phyloP scores from a whole-genome alignment of 805 yeast genomes.

The Hanseniaspora occidentalis region DNA sequence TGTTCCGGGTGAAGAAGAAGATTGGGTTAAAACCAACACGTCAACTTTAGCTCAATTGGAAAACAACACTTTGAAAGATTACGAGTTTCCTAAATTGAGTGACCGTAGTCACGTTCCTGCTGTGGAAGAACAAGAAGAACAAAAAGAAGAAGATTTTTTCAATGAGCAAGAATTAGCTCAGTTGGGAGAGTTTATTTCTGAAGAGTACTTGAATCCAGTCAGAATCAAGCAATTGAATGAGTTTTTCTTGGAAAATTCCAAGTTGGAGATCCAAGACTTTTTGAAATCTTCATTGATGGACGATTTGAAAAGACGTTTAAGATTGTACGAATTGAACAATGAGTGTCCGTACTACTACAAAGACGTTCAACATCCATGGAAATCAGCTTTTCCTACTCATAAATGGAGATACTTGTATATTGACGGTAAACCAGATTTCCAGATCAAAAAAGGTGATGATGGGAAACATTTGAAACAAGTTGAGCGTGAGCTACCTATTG shows the following conservation, averaged over 20 bases:
- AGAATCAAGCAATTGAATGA: constrained; percentile 33
- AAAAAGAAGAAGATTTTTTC: constrained; percentile 15
- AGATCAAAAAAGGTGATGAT: constrained; percentile 19
- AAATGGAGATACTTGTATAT: constrained; percentile 78
- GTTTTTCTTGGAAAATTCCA: constrained; percentile 53
- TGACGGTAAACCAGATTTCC: constrained; percentile 42
- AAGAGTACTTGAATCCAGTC: constrained; percentile 31
- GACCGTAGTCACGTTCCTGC: constrained; percentile 30
- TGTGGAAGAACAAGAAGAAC: constrained; percentile 15
- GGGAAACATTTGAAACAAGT: constrained; percentile 12
- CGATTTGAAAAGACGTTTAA: constrained; percentile 33
- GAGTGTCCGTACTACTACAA: constrained; percentile 42
- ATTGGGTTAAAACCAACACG: constrained; percentile 44
- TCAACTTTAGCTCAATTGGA: constrained; percentile 74
- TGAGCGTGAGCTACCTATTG: background rate
- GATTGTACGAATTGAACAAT: constrained; percentile 48
- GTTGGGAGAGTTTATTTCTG: constrained; percentile 43
- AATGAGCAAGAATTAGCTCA: constrained; percentile 33
- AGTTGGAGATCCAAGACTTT: constrained; percentile 53
- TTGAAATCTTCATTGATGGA: constrained; percentile 44
- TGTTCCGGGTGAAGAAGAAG: constrained; percentile 69
- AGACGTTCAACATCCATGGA: constrained; percentile 69
- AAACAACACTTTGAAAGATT: constrained; percentile 54
- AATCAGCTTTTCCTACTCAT: constrained; percentile 85
- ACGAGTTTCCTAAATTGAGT: constrained; percentile 61